Percentiles rank a stretch among this genome's conserved stretches.
Evolutionary conservation across 352 stramenopile genomes (phyloP).

Genomic region (Phytopythium chamaehyphon): DNA sequence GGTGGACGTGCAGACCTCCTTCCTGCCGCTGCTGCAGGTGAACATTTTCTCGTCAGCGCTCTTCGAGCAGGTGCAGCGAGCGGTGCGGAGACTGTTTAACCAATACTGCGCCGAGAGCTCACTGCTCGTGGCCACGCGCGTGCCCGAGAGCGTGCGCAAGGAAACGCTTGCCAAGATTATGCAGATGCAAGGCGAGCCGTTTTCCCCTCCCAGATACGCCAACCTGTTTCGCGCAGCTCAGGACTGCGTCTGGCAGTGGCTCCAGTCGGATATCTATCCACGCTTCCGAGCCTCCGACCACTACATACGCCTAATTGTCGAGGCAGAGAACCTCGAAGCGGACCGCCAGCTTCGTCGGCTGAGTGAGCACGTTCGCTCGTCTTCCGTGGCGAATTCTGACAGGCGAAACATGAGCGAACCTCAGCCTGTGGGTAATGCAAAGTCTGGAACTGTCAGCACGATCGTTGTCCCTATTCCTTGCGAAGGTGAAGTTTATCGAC

Average conservation of each 20-base stretch:
- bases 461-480: neutral
- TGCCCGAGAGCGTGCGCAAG: constrained; percentile 50
- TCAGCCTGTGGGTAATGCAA: neutral
- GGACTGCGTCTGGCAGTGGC: constrained; percentile 69
- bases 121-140: constrained; percentile 17
- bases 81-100: constrained; percentile 66
- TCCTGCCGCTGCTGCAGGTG: constrained; percentile 63
- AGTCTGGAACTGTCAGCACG: neutral
- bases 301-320: constrained; percentile 67
- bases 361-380: constrained; percentile 44
- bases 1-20: constrained; percentile 69
- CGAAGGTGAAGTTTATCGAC: neutral
- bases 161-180: constrained; percentile 66
- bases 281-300: constrained; percentile 53
- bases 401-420: neutral
- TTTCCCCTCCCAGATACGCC: constrained; percentile 64
- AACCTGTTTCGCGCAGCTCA: constrained; percentile 67
- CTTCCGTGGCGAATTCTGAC: too few relatives aligned
- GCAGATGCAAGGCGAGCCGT: constrained; percentile 66
- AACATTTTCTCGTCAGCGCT: constrained; percentile 59
- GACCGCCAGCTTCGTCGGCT: constrained; percentile 56
- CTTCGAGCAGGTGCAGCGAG: constrained; percentile 68
- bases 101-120: constrained; percentile 45
- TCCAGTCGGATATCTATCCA: constrained; percentile 55
- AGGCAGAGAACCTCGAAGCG: constrained; percentile 64